Percentiles rank a stretch among this genome's conserved stretches.
phyloP scores from a whole-genome alignment of 2,329 filamentous ascomycete genomes.

The Clarireedia homoeocarpa region DNA sequence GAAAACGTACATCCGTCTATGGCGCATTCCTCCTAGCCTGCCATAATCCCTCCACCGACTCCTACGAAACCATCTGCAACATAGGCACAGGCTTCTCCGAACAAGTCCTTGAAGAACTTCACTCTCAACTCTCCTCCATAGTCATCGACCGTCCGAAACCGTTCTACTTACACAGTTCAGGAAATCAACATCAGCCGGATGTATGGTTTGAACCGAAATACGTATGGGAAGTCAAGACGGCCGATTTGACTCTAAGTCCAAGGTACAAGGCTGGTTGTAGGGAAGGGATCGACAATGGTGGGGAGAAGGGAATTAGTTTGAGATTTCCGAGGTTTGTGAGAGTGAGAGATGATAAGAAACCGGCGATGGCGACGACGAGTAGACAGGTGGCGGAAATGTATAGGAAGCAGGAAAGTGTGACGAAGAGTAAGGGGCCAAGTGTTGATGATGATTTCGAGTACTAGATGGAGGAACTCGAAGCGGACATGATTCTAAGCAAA shows the following conservation, averaged over 20 bases:
- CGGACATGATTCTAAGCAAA: not conserved
- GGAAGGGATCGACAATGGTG: slow-evolving; percentile 65
- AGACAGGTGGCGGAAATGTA: slow-evolving; percentile 96
- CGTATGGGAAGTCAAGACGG: slow-evolving; percentile 97
- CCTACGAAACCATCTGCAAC: slow-evolving; percentile 94
- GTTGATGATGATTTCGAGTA: slow-evolving; percentile 99
- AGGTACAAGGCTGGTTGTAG: slow-evolving; percentile 85
- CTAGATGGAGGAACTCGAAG: slow-evolving; percentile 32
- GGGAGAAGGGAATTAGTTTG: slow-evolving; percentile 75
- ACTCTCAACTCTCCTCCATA: slow-evolving; percentile 65
- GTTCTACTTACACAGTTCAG: slow-evolving; percentile 80
- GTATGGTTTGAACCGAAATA: slow-evolving; percentile 95
- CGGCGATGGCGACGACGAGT: slow-evolving; percentile 78
- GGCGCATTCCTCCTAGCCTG: slow-evolving; percentile 93
- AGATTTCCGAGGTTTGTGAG: slow-evolving; percentile 92
- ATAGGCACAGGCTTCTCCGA: slow-evolving; percentile 97
- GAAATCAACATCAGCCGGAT: slow-evolving; percentile 88
- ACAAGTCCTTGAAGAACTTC: slow-evolving; percentile 80
- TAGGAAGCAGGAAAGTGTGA: slow-evolving; percentile 77
- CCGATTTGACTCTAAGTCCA: slow-evolving; percentile 86
- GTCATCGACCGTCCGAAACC: slow-evolving; percentile 88
- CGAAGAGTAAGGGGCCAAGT: slow-evolving; percentile 74
- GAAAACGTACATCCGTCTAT: slow-evolving; percentile 92
- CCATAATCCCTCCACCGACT: slow-evolving; percentile 73
- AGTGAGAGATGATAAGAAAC: slow-evolving; percentile 89